Conservation (phyloP, 176 grass and related monocot species). For the barley (Hordeum vulgare) region MorexV3_pseudomolecules_assembly NC_058518.1:424889261-424889760, state of each 20-base stretch:
- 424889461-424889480: slow-evolving; percentile 63
- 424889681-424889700: slow-evolving; percentile 89
- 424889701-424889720: slow-evolving; percentile 68
- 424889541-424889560: slow-evolving; percentile 63
- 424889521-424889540: slow-evolving; percentile 57
- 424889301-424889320: slow-evolving; percentile 39
- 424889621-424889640: slow-evolving; percentile 71
- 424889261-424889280: slow-evolving; percentile 24
- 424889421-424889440: slow-evolving; percentile 71
- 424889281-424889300: neutral
- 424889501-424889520: neutral
- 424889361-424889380: slow-evolving; percentile 83
- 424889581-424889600: slow-evolving; percentile 55
- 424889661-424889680: slow-evolving; percentile 72
- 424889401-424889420: slow-evolving; percentile 50
- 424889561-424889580: slow-evolving; percentile 30
- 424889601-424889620: slow-evolving; percentile 89
- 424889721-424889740: slow-evolving; percentile 95
- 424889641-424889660: slow-evolving; percentile 53
- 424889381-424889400: slow-evolving; percentile 76
- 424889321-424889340: slow-evolving; percentile 29
- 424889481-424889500: slow-evolving; percentile 63
- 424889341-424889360: slow-evolving; percentile 74
- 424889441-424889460: slow-evolving; percentile 73
- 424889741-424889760: slow-evolving; percentile 91